Base-by-base conservation (phyloP, 305 asterid genomes). In the Stenogyne calaminthoides region DNA sequence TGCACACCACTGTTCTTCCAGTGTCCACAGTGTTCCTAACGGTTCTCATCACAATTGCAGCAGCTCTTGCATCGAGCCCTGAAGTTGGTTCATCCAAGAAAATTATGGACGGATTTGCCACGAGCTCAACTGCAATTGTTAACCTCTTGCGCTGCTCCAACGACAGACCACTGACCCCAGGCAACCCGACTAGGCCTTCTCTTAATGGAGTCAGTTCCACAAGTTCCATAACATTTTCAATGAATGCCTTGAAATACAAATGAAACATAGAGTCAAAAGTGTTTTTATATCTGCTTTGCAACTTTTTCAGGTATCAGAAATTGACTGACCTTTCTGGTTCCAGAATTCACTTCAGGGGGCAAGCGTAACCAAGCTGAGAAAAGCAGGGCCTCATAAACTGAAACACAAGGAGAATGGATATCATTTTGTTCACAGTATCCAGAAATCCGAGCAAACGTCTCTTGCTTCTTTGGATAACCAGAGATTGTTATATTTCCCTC, bases 91-190 rank as follows among this genome's bases (percentile, higher is more conserved):
- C 87, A 42, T 83, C 87, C 84, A 83, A 74, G 64, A 80, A 82
- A 19, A 82, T 82, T 25, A 78, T 78, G 44, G 87, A 83, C 0
- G 87, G 87, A 70, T 80, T 83, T 2, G 83, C 80, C 60, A 83
- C 87, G 11, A 83, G 81, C 80, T 83, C 87, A 0, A 82, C 86
- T 2, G 88, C 85, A 6, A 84, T 80, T 1, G 86, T 84, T 12
- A 84, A 70, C 78, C 89, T 70, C 80, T 84, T 80, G 1, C 84
- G 78, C 55, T 85, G 89, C 83, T 85, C 89, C 0, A 84, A 65
- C 3, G 89, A 83, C 3, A 85, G 80, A 16, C 89, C 89, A 25
- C 54, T 80, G 16, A 78, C 64, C 10, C 82, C 85, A 0, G 87
- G 87, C 18, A 85, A 36, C 20, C 87, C 89, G 1, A 82, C 89